Evolutionary conservation across 2,329 filamentous ascomycete genomes (phyloP), one percentile per base, ranked within the genome.

Genomic region (Gyromitra esculenta): DNA sequence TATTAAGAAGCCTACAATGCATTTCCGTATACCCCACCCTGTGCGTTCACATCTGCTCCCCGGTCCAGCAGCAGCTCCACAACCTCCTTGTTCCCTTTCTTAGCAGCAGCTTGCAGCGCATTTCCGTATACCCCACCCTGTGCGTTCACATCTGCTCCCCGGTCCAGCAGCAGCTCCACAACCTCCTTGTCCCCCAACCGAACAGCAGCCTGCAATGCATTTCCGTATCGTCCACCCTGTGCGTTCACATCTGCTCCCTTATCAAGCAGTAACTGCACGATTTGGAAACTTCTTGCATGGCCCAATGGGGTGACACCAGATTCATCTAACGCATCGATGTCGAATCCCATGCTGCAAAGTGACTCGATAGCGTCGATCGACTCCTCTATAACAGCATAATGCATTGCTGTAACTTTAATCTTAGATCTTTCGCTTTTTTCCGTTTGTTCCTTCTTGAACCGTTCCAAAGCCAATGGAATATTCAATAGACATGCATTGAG

Each of bases 151-250:
- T 43, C 7, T 60, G 54, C 31, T 5, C 54, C 54, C 1, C 4
- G 1, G 2, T 67, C 48, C 5, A 82, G 59, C 11, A 82, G 70
- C 9, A 64, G 18, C 77, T 80, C 41, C 18, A 82, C 78, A 9
- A 80, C 7, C 18, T 79, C 75, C 31, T 67, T 74, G 43, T 79
- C 25, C 11, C 77, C n/a, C n/a, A n/a, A n/a, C n/a, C n/a, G 80
- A 45, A 73, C 77, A 59, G 80, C 80, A n/a, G 31, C 54, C 31
- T 59, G 25, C 11, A 59, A 54, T 13, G 50, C 50, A 54, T 31
- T 54, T 25, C 50, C 50, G 18, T 54, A 54, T 13, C 2, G 0
- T 11, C 50, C 50, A 54, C 21, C 21, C 50, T 54, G 18, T 54
- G 50, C 50, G 50, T 54, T 54, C 50, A 54, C 50, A 31, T 25